Conservation (phyloP, 129 eudicot genomes). For the Flaveria robusta region DNA sequence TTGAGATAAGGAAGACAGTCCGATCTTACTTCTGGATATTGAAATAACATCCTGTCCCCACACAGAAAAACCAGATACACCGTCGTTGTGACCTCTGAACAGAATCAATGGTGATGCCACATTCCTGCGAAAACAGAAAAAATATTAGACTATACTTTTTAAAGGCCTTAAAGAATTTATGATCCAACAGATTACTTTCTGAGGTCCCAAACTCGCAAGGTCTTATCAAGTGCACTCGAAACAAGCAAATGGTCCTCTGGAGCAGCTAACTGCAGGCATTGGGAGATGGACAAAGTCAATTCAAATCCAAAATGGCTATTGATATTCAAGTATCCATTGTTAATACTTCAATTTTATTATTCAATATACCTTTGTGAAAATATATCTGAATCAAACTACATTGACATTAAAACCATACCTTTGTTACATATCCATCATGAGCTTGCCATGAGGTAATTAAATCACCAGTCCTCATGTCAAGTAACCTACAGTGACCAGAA, state of each 20-base stretch:
- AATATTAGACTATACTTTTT: not conserved
- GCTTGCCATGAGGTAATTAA: constrained; percentile 93
- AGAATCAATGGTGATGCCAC: constrained; percentile 57
- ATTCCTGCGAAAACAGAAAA: constrained; percentile 43
- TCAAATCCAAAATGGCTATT: not conserved
- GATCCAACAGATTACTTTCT: constrained; percentile 56
- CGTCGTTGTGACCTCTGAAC: constrained; percentile 78
- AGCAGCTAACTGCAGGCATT: constrained; percentile 79
- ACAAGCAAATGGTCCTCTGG: constrained; percentile 85
- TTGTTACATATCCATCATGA: constrained; percentile 97
- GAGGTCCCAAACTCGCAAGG: constrained; percentile 91
- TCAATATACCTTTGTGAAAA: not conserved
- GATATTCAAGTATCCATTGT: not conserved
- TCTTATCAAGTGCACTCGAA: constrained; percentile 91
- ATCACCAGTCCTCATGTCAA: constrained; percentile 90
- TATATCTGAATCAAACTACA: not conserved
- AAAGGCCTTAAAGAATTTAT: not conserved
- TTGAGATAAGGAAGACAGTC: constrained; percentile 80
- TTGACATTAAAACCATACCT: constrained; percentile 47
- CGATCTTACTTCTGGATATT: constrained; percentile 81
- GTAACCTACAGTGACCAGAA: constrained; percentile 82
- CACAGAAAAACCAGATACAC: constrained; percentile 80
- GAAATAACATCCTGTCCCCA: constrained; percentile 92
- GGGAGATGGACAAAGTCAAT: not conserved
- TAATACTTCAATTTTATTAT: not conserved